phyloP scores from a whole-genome alignment of 2,329 filamentous ascomycete species.

The Cephalotrichum gorgonifer region DNA sequence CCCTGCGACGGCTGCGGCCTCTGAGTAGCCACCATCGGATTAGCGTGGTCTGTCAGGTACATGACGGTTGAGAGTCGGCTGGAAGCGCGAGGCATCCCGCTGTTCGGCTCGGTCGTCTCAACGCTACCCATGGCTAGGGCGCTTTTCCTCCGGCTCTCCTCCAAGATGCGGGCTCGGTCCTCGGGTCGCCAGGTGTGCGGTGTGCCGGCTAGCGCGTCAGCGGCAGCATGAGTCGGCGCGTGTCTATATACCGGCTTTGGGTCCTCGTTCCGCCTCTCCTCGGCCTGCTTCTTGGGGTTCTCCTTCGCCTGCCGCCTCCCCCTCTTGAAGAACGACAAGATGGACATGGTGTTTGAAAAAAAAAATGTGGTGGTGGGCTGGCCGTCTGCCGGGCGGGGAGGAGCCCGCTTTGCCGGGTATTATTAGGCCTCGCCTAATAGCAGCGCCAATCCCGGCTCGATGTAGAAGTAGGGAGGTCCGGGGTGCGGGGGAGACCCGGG shows the following conservation, averaged over 20 bases:
- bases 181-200: slow-evolving; percentile 4
- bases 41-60: slow-evolving; percentile 30
- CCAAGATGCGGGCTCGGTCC: slow-evolving; percentile 5
- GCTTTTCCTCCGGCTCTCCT: slow-evolving; percentile 5
- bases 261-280: not conserved
- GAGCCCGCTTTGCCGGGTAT: not conserved
- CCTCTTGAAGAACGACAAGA: slow-evolving; percentile 7
- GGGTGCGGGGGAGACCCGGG: not conserved
- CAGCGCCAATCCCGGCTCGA: not conserved
- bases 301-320: slow-evolving; percentile 7
- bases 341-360: slow-evolving; percentile 7
- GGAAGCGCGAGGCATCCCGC: slow-evolving; percentile 28
- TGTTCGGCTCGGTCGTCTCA: not conserved
- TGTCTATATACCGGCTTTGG: slow-evolving; percentile 6
- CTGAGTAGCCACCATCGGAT: slow-evolving; percentile 26
- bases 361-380: not conserved
- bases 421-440: not conserved
- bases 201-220: slow-evolving; percentile 7
- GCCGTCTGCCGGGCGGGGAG: no score
- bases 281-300: slow-evolving; percentile 1
- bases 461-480: not conserved
- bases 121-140: not conserved
- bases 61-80: slow-evolving; percentile 36
- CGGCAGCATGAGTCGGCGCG: slow-evolving; percentile 8
- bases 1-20: slow-evolving; percentile 23